Conservation (phyloP, 176 grass and related monocot genomes). For the Bonia amplexicaulis region DNA sequence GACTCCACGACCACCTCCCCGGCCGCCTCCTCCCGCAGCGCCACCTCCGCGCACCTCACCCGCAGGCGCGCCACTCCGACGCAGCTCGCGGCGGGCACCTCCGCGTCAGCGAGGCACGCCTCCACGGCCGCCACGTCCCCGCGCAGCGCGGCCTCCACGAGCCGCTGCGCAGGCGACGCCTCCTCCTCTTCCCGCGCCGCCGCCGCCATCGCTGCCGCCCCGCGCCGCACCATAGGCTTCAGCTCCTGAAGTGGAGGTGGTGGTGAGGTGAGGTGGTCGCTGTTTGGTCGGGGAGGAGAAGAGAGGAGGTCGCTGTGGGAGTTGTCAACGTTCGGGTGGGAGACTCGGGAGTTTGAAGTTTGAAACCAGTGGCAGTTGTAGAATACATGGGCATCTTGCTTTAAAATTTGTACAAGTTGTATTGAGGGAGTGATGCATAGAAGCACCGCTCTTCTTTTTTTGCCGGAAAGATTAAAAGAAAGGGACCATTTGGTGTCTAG, state of each 20-base stretch:
- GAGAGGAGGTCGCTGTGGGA: background rate
- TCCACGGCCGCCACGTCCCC: constrained; percentile 26
- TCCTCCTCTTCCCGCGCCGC: constrained; percentile 27
- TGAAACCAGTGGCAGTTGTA: background rate
- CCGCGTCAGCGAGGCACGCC: constrained; percentile 18
- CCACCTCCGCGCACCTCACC: constrained; percentile 26
- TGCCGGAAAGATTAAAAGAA: no score
- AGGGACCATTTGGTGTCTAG: no score
- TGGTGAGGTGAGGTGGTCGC: background rate
- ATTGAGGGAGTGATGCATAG: no score
- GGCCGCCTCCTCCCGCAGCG: constrained; percentile 23
- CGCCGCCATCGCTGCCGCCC: constrained; percentile 20
- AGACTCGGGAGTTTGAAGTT: background rate
- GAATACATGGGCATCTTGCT: no score
- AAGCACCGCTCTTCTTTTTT: no score
- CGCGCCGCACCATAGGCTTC: constrained; percentile 27
- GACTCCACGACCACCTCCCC: constrained; percentile 24
- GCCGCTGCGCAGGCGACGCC: constrained; percentile 26
- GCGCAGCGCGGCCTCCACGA: constrained; percentile 34
- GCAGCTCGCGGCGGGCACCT: constrained; percentile 12
- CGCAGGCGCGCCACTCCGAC: constrained; percentile 26
- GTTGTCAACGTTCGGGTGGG: background rate
- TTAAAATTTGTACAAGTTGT: no score
- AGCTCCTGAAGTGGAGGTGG: background rate
- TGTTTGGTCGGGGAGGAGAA: background rate